Base-by-base conservation (phyloP, 2,329 filamentous ascomycete genomes). In the Fusarium neocosmosporiellum region DNA sequence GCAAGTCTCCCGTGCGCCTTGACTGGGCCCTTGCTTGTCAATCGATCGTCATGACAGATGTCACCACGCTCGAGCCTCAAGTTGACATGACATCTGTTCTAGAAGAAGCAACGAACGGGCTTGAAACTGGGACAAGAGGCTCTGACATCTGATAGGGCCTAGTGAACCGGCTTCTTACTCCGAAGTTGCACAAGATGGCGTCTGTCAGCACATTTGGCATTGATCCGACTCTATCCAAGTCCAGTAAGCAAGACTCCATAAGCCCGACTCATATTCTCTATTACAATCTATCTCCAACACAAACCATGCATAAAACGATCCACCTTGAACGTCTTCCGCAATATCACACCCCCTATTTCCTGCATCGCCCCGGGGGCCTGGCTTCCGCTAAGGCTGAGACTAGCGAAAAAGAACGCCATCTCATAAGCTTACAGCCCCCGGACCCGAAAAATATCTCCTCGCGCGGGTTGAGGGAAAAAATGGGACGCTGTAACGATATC, bases 1-100 rank as follows among this genome's bases (percentile, higher is more conserved):
- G 5, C 24, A 31, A 29, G 18, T 50, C 46, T 50, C 13, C 7
- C 14, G 41, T 46, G 5, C 7, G 18, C 27, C 27, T 50, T 34
- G 20, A 33, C 20, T 34, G n/a, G 29, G 34, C 29, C 31, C 50
- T 54, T 54, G 31, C 24, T 48, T 48, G 24, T 29, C 22, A 14
- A 53, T 54, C 31, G 13, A 54, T 34, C 29, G 22, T 29, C 54
- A 34, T 63, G 57, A 57, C 11, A 55, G 41, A 29, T n/a, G 58
- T 16, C 20, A 34, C 33, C 31, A 70, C 29, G 43, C 48, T 73
- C 43, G 48, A 61, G 43, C 48, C 48, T 58, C 20, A 20, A 55
- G 58, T 67, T 71, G 48, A 48, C 48, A 70, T 71, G 66, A 67
- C 63, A 55, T 71, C 63, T 48, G 18, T 13, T 24, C n/a, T 29